These are phyloP conservation scores for Dactylellina drechsleri DNA, from an alignment of 2,329 filamentous ascomycete species.

Conservation along the genomic window DNA sequence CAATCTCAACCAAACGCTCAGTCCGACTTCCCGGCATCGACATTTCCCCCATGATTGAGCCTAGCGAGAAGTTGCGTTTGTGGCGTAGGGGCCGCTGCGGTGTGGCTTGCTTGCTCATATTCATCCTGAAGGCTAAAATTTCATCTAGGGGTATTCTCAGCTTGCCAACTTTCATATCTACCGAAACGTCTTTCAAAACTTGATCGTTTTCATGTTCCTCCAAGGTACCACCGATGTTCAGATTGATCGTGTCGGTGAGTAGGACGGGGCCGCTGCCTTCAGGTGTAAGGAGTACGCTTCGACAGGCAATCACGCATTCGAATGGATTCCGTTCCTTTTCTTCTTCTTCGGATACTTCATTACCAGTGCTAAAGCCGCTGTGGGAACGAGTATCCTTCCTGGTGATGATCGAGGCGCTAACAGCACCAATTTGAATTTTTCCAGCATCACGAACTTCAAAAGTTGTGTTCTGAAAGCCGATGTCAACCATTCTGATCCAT, in stretches of 20 bases:
- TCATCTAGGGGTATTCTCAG: slow-evolving; percentile 93
- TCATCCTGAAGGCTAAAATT: slow-evolving; percentile 65
- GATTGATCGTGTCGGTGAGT: slow-evolving; percentile 82
- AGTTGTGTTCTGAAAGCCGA: slow-evolving; percentile 83
- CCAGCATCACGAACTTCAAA: slow-evolving; percentile 83
- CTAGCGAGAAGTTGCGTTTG: slow-evolving; percentile 68
- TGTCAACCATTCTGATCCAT: slow-evolving; percentile 88
- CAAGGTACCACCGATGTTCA: slow-evolving; percentile 91
- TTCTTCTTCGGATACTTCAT: slow-evolving; percentile 68
- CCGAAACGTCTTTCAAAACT: slow-evolving; percentile 86
- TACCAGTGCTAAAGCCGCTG: slow-evolving; percentile 84
- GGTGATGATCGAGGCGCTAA: slow-evolving; percentile 89
- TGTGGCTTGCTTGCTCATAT: slow-evolving; percentile 64
- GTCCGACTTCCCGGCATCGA: slow-evolving; percentile 74
- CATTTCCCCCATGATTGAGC: slow-evolving; percentile 78
- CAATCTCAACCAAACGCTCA: slow-evolving; percentile 78
- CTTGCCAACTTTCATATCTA: slow-evolving; percentile 89
- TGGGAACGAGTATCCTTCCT: slow-evolving; percentile 88
- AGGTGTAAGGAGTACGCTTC: slow-evolving; percentile 87
- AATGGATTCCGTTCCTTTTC: slow-evolving; percentile 72
- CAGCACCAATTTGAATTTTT: slow-evolving; percentile 81
- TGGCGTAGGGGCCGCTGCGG: slow-evolving; percentile 27
- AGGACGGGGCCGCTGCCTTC: slow-evolving; percentile 84
- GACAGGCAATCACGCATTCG: slow-evolving; percentile 89
- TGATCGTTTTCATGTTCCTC: slow-evolving; percentile 84